Evolutionary conservation across 1,284 basidiomycete genomes (phyloP), one percentile per base, ranked within the genome.

Genomic region (Cryptococcus sp.): DNA sequence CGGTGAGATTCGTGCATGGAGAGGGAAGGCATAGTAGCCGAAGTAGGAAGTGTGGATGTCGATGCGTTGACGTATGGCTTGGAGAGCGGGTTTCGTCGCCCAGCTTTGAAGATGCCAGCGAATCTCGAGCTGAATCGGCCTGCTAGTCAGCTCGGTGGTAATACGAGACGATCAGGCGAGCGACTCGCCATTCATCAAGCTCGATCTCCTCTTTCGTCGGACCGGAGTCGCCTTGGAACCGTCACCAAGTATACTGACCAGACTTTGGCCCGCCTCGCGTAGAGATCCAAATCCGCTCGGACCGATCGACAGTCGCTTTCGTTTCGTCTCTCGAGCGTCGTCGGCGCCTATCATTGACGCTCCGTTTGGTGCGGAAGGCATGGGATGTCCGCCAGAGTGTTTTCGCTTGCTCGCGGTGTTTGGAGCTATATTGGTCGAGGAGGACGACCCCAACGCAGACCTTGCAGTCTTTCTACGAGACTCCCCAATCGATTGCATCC

Each of bases 321-420:
- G 51, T 51, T 68, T 70, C 12, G 60, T 54, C 7, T 48, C 52
- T 46, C 45, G 14, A 24, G 35, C 33, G 32, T 56, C 58, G 10
- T 54, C 55, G 3, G 32, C 18, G 11, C 33, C 39, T 5, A 33
- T 40, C 6, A 65, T 33, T 12, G 63, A 55, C 1, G 45, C 25
- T n/a, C 65, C 63, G 23, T 64, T 65, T 1, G 63, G 63, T 7
- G 60, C 65, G 1, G 63, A 65, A 0, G 65, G 65, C 2, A 51
- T 33, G 28, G 42, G 24, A 31, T 46, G 47, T 7, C 36, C 47
- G 5, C 36, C 41, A 16, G 3, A 45, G 7, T 47, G 45, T 26
- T 65, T 63, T n/a, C 62, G 43, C 50, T 64, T 64, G 22, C 51
- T 53, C 1, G 51, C 45, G 22, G 53, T 49, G 4, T 18, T 18